A percentile compares a stretch with the other conserved stretches of the same genome.
Conservation (phyloP, 163 green algal genomes). For the Coccomyxa subellipsoidea region DNA sequence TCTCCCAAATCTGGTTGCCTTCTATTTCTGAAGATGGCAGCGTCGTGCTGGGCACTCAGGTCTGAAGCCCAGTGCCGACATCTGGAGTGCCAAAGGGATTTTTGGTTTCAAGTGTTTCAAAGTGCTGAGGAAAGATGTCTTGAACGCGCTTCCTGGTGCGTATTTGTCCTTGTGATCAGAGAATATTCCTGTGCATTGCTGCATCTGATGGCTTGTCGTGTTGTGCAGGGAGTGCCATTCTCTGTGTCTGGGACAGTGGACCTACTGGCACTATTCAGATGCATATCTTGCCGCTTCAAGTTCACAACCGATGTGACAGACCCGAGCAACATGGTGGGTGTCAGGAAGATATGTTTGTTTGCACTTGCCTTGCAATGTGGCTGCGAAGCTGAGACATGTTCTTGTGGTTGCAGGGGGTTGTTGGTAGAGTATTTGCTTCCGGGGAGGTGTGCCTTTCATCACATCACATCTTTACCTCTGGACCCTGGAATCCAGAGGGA, state of each 20-base stretch:
- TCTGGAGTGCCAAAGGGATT: too few species aligned
- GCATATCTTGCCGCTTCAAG: slow-evolving; percentile 77
- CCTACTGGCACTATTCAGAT: slow-evolving; percentile 81
- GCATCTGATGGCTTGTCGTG: background rate
- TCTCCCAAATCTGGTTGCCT: background rate
- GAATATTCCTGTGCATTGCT: background rate
- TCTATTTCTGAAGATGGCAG: background rate
- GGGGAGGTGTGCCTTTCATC: slow-evolving; percentile 43
- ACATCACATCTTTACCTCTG: background rate
- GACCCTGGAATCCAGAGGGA: too few species aligned
- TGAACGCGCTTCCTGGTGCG: background rate
- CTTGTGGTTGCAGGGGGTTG: slow-evolving; percentile 57
- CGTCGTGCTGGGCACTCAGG: background rate
- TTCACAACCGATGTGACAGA: slow-evolving; percentile 67
- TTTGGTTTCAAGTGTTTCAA: too few species aligned
- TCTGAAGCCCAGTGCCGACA: background rate
- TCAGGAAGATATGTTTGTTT: background rate
- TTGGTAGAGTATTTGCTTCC: slow-evolving; percentile 68
- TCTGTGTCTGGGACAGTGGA: slow-evolving; percentile 71
- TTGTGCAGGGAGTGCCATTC: slow-evolving; percentile 72
- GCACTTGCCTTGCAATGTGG: background rate
- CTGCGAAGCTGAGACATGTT: background rate
- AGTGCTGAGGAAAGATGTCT: slow-evolving; percentile 1
- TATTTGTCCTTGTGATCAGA: background rate
- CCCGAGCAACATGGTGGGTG: slow-evolving; percentile 23